These are phyloP conservation scores for Drechslerella dactyloides DNA, from an alignment of 2,329 filamentous ascomycete species.

Conservation along the genomic window DNA sequence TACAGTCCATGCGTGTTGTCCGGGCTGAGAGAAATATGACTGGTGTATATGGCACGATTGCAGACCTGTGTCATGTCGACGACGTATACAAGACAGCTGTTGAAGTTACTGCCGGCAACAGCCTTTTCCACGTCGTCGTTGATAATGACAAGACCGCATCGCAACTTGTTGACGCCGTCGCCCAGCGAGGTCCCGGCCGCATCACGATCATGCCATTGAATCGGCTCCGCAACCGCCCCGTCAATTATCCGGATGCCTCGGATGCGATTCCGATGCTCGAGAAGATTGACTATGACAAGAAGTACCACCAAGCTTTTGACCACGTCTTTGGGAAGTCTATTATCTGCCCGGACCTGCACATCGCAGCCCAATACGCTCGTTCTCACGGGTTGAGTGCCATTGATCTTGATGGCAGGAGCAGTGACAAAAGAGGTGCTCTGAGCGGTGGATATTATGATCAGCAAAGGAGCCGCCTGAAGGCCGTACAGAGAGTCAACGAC, in stretches of 20 bases:
- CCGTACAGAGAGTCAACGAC: conserved; percentile 74
- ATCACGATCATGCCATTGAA: conserved; percentile 95
- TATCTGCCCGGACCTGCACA: conserved; percentile 85
- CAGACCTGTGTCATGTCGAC: conserved; percentile 86
- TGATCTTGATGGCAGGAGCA: conserved; percentile 90
- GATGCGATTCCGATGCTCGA: conserved; percentile 78
- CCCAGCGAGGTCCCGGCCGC: conserved; percentile 64
- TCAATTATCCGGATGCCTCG: conserved; percentile 80
- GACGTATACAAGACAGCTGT: conserved; percentile 86
- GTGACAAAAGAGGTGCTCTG: conserved; percentile 92
- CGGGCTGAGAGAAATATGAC: conserved; percentile 79
- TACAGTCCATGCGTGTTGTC: conserved; percentile 83
- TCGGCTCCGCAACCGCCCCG: conserved; percentile 72
- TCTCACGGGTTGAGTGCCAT: conserved; percentile 92
- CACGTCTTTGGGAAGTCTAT: conserved; percentile 96
- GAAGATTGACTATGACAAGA: conserved; percentile 78
- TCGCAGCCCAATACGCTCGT: conserved; percentile 88
- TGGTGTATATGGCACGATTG: conserved; percentile 89
- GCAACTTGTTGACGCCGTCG: conserved; percentile 71
- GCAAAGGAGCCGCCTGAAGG: conserved; percentile 83
- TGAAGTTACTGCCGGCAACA: conserved; percentile 89
- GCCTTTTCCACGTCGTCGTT: conserved; percentile 94
- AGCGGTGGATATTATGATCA: conserved; percentile 93
- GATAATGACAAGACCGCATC: conserved; percentile 89
- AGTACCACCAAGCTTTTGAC: conserved; percentile 83